Conservation (phyloP, 1,284 basidiomycete genomes). For the Irpex sp. region DNA sequence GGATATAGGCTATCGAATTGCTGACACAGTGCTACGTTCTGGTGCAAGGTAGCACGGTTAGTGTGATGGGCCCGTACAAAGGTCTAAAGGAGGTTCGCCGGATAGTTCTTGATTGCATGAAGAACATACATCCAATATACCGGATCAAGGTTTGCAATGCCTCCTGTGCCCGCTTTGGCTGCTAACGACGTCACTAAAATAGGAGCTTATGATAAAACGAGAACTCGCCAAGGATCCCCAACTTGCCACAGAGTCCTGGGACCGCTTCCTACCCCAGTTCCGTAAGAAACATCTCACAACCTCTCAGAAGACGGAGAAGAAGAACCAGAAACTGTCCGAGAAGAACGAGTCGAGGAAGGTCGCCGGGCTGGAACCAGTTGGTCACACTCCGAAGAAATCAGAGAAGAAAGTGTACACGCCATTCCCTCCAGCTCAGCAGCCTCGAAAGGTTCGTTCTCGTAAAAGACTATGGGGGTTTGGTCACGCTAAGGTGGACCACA, state of each 20-base stretch:
- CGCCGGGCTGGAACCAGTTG: conserved; percentile 50
- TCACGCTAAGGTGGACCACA: conserved; percentile 22
- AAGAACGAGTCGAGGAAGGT: conserved; percentile 59
- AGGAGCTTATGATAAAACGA: conserved; percentile 98
- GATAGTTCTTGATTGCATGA: conserved; percentile 98
- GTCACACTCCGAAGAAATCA: conserved; percentile 41
- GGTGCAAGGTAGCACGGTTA: conserved; percentile 97
- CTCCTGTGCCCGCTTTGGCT: no score
- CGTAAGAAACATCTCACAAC: conserved; percentile 90
- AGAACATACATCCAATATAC: conserved; percentile 99
- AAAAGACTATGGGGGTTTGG: not conserved
- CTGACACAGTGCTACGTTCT: conserved; percentile 96
- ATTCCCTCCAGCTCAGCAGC: conserved; percentile 94
- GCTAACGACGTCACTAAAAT: conserved; percentile 3
- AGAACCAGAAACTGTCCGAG: conserved; percentile 63
- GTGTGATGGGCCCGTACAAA: conserved; percentile 96
- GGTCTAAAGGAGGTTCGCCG: conserved; percentile 93
- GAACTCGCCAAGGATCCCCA: conserved; percentile 99
- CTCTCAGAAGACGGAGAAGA: conserved; percentile 87
- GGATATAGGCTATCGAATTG: conserved; percentile 86
- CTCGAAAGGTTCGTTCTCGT: conserved; percentile 71
- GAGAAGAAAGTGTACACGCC: conserved; percentile 98
- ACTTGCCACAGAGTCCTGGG: conserved; percentile 93
- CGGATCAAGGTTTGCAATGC: conserved; percentile 79
- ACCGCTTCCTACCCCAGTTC: conserved; percentile 96